Conservation (phyloP, 2,329 filamentous ascomycete species). For the Cladosporium sp. region DNA sequence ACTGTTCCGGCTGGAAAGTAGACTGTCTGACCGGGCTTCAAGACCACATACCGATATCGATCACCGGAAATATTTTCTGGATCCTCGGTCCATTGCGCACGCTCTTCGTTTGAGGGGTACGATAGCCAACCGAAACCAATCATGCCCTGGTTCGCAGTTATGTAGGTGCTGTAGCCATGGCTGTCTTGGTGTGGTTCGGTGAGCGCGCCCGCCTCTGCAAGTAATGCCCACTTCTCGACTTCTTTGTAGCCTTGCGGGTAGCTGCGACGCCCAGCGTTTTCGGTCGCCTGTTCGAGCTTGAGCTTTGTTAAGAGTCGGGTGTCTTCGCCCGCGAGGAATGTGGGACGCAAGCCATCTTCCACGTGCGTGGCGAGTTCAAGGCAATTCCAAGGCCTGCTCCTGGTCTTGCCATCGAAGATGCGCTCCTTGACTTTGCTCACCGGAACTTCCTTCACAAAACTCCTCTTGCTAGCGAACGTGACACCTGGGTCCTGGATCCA, state of each 20-base stretch:
- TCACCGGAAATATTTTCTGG: constrained; percentile 25
- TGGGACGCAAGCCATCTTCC: constrained; percentile 35
- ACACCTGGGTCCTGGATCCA: constrained; percentile 33
- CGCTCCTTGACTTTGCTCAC: constrained; percentile 32
- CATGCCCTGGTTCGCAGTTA: constrained; percentile 35
- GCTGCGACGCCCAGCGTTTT: constrained; percentile 29
- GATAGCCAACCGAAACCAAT: constrained; percentile 37
- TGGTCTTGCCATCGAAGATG: constrained; percentile 21
- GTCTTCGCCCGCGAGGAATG: constrained; percentile 35
- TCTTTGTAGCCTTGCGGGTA: constrained; percentile 36
- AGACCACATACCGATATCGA: constrained; percentile 34
- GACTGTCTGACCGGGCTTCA: constrained; percentile 35
- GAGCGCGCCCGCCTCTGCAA: constrained; percentile 36
- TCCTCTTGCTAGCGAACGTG: constrained; percentile 12
- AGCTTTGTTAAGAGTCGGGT: constrained; percentile 36
- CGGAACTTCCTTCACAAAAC: constrained; percentile 24
- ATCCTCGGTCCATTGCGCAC: constrained; percentile 28
- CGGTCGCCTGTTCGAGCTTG: constrained; percentile 27
- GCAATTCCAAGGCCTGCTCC: constrained; percentile 33
- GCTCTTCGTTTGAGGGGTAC: constrained; percentile 29
- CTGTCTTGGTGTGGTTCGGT: constrained; percentile 38
- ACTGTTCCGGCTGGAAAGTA: constrained; percentile 37
- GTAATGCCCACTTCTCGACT: constrained; percentile 37
- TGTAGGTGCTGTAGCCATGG: constrained; percentile 38
- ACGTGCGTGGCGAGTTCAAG: constrained; percentile 36